Base-by-base conservation (phyloP, 2,329 filamentous ascomycete species). In the Emergomyces africanus region DNA sequence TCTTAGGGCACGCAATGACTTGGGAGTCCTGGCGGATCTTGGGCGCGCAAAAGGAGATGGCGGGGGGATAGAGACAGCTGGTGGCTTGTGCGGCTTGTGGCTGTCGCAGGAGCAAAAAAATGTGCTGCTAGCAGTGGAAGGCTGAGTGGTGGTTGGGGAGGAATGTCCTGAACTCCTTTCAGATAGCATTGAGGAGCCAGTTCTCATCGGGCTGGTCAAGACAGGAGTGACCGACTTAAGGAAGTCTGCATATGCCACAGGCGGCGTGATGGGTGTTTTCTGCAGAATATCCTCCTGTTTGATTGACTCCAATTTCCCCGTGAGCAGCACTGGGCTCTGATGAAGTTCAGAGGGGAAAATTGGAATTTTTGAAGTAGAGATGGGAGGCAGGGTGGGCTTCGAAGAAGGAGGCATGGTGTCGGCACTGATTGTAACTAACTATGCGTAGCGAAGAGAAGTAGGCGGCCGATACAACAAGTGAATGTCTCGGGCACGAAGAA, bases 181-280 rank as follows among this genome's bases (percentile, higher is more conserved):
- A 23, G 62, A 66, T 53, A 69, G 69, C 48, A 81, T 81, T 66
- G 79, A 79, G 60, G 77, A 76, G 56, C 77, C 75, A 46, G 85
- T 81, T 54, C 82, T 78, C 53, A 82, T 75, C 9, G 88, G 88
- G 63, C 86, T 90, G 69, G 85, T 83, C 60, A 90, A 79, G 20
- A 86, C 78, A 0, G 82, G 82, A 1, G 82, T 86, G 75, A 95
- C 84, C 61, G 86, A 85, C 75, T 90, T 92, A 63, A 97, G 84
- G 70, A 96, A 97, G 69, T 97, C 90, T 65, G 89, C 87, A 71
- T 97, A 97, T 60, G 92, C 91, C 25, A 83, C 79, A 2, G 92
- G 92, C 57, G 92, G 92, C 57, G 88, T 95, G 72, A 97, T 95
- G 54, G 91, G 91, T 4, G 91, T 96, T 75, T 85, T 87, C 60